Base-by-base conservation (phyloP, 371 early-diverging fungal genomes). In the Mucor lusitanicus region DNA sequence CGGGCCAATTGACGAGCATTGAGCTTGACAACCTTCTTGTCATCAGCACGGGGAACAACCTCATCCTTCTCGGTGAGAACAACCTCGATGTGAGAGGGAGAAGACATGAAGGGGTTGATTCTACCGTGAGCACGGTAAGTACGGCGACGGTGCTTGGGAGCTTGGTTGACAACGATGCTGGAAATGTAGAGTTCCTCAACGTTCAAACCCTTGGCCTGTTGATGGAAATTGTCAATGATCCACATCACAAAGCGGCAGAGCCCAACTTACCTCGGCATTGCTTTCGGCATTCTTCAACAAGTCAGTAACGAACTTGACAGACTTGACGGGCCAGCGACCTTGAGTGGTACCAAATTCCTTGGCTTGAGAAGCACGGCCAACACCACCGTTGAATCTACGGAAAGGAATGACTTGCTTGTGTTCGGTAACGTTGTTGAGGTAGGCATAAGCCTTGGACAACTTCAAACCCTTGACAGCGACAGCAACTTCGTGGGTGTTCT, bases 51-150 rank as follows among this genome's bases (percentile, higher is more conserved):
- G 79, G 89, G 88, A 73, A 92, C 92, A 54, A 85, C 89, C 85
- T 91, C 89, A 72, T 87, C 90, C 82, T 90, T 92, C 88, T 96
- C 96, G 58, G 90, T 85, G 73, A 94, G 87, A 73, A 94, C 91
- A 67, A 99, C 83, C 88, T 99, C 97, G 72, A 99, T 91, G 90
- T 99, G 99, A 90, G 95, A 98, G 48, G 99, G 99, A 84, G 89
- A 90, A 81, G 89, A 89, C 94, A 96, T 95, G 94, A 95, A 99
- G 67, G 99, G 82, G 89, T 91, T 90, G 77, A 97, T 95, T 84
- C 99, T 92, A 88, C 99, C 99, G 91, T 99, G 98, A 74, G 99
- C 99, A 87, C 99, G 94, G 93, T 94, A 97, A 58, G 95, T 97
- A 83, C 99, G 90, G 79, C 99, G 94, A 77, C 98, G 95, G 84